phyloP scores from a whole-genome alignment of 257 asterid species.

The Ilex asprella region DNA sequence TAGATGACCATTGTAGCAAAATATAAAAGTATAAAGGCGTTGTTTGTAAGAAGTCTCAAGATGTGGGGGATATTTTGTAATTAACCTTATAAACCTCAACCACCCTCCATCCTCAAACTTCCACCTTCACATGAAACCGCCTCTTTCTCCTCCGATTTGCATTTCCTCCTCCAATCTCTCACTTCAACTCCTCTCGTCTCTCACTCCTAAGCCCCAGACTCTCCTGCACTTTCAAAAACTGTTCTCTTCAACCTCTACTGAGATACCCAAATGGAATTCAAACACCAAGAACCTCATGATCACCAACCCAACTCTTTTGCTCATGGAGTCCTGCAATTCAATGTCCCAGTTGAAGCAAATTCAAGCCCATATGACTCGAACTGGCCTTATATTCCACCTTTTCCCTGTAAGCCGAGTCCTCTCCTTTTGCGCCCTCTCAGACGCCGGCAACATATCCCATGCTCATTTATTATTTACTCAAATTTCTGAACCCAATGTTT shows the following conservation, averaged over 20 bases:
- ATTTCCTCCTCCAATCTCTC: no score
- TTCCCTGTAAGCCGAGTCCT: constrained; percentile 70
- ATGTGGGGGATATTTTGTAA: no score
- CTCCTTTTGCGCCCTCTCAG: constrained; percentile 55
- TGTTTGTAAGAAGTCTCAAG: no score
- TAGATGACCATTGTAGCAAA: no score
- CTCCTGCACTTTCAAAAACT: constrained; percentile 3
- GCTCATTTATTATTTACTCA: constrained; percentile 48
- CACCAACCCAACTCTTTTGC: constrained; percentile 68
- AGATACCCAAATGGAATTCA: constrained; percentile 52
- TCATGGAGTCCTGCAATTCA: constrained; percentile 72
- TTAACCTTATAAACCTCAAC: no score
- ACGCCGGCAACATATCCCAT: constrained; percentile 41
- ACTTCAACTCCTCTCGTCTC: constrained; percentile 6
- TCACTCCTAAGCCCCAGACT: constrained; percentile 1
- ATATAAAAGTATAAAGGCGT: no score
- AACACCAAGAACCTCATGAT: constrained; percentile 41
- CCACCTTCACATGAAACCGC: no score
- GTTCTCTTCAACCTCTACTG: constrained; percentile 23
- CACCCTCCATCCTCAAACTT: no score
- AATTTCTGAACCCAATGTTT: constrained; percentile 50
- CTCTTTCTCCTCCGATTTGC: no score
- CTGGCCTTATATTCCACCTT: constrained; percentile 59
- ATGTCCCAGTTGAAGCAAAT: constrained; percentile 64
- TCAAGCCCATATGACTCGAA: constrained; percentile 63